These are phyloP conservation scores for Sugiyamaella castrensis DNA, from an alignment of 1,139 yeast genomes.

Conservation along the genomic window DNA sequence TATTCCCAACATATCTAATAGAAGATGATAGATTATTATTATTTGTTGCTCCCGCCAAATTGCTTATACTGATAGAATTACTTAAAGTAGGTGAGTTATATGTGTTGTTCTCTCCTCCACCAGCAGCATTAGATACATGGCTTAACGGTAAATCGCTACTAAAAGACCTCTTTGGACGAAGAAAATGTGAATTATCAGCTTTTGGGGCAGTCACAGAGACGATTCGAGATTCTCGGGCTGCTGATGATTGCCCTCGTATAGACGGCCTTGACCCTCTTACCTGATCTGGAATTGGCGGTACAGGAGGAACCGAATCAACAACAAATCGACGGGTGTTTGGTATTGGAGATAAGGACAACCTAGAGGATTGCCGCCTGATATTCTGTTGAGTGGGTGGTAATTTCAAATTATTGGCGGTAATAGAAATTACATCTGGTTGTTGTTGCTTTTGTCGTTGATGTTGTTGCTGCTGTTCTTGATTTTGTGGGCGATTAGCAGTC, in stretches of 20 bases:
- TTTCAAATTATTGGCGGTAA: neutral
- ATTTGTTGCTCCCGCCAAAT: neutral
- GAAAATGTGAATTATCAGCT: neutral
- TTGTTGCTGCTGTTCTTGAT: neutral
- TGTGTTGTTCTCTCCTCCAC: neutral
- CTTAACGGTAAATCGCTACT: neutral
- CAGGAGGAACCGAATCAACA: conserved; percentile 23
- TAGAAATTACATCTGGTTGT: neutral
- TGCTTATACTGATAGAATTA: conserved; percentile 7
- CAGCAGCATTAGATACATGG: neutral
- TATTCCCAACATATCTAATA: too few species aligned
- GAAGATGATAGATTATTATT: neutral
- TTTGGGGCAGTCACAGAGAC: neutral
- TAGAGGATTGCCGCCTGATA: conserved; percentile 1
- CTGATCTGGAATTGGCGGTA: conserved; percentile 29
- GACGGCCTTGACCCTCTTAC: conserved; percentile 10
- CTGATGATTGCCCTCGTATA: conserved; percentile 9
- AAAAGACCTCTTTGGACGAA: conserved; percentile 5
- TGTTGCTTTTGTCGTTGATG: neutral
- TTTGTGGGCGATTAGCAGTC: too few species aligned
- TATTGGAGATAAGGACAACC: conserved; percentile 4
- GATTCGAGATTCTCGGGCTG: conserved; percentile 7
- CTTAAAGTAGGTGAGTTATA: too few species aligned
- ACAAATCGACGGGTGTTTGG: conserved; percentile 5
- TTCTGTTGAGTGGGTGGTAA: conserved; percentile 1